Conservation (phyloP, 768 basidiomycete genomes). For the Mrakia blollopis region DNA sequence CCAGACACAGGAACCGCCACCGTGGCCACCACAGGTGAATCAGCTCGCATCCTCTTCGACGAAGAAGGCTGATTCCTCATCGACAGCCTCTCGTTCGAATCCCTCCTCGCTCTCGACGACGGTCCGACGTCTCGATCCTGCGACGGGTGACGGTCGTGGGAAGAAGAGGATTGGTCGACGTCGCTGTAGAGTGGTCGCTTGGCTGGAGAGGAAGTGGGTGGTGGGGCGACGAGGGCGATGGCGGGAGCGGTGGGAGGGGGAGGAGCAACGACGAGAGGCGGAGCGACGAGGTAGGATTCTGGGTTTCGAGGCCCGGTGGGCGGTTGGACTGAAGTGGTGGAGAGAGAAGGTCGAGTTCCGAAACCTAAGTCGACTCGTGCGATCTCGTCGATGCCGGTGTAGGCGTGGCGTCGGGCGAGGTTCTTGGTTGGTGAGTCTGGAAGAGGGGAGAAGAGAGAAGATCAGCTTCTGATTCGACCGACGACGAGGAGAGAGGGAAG, state of each 20-base stretch:
- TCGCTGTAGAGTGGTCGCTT: constrained; percentile 21
- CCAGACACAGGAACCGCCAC: no score
- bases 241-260: constrained; percentile 2
- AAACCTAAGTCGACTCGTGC: constrained; percentile 84
- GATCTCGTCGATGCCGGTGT: constrained; percentile 79
- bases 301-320: constrained; percentile 40
- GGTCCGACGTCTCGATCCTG: constrained; percentile 1
- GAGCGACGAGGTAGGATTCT: not conserved
- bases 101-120: not conserved
- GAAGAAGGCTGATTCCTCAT: constrained; percentile 32
- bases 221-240: constrained; percentile 21
- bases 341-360: constrained; percentile 41
- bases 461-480: not conserved
- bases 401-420: constrained; percentile 76
- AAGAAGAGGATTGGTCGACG: not conserved
- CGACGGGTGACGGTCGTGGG: constrained; percentile 21
- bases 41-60: constrained; percentile 31
- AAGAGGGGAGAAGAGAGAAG: not conserved
- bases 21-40: constrained; percentile 20
- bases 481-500: constrained; percentile 2
- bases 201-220: constrained; percentile 32
- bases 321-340: constrained; percentile 26
- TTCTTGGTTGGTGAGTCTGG: constrained; percentile 81
- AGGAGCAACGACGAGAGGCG: not conserved
- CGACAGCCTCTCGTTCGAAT: constrained; percentile 11